Percentiles rank a stretch among this genome's conserved stretches.
phyloP scores from a whole-genome alignment of 2,329 filamentous ascomycete genomes.

The Didymella lethalis region DNA sequence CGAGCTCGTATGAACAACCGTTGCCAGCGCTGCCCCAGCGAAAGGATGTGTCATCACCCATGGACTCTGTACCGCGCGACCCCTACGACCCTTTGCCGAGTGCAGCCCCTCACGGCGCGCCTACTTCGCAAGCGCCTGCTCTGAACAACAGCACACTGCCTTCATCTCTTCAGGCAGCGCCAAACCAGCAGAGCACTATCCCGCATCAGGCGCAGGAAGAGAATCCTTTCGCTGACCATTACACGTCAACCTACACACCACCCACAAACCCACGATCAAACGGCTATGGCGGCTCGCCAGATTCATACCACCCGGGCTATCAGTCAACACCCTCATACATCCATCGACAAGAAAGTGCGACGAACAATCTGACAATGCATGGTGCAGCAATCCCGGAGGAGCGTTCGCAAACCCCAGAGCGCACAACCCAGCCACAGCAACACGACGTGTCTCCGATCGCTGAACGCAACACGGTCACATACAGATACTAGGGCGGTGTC shows the following conservation, averaged over 20 bases:
- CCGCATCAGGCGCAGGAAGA: constrained; percentile 32
- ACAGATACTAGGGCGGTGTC: constrained; percentile 42
- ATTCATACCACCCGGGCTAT: constrained; percentile 46
- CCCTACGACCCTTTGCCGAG: constrained; percentile 18
- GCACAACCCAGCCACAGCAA: constrained; percentile 22
- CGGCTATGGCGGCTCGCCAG: constrained; percentile 33
- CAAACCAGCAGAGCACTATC: constrained; percentile 22
- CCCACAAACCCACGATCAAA: constrained; percentile 26
- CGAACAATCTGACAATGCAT: constrained; percentile 57
- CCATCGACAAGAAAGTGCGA: constrained; percentile 54
- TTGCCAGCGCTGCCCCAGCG: constrained; percentile 21
- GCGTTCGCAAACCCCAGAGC: constrained; percentile 40
- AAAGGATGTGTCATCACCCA: constrained; percentile 20
- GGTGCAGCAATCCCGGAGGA: constrained; percentile 47
- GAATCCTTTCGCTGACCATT: constrained; percentile 55
- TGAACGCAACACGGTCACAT: constrained; percentile 49
- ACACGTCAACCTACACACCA: constrained; percentile 45
- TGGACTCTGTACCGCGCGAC: constrained; percentile 14
- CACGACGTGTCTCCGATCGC: constrained; percentile 48
- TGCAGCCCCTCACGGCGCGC: constrained; percentile 7
- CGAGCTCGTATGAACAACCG: constrained; percentile 22
- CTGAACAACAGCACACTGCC: constrained; percentile 36
- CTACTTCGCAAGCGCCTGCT: constrained; percentile 13
- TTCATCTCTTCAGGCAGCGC: constrained; percentile 40
- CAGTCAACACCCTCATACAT: constrained; percentile 54